Percentiles rank a stretch among this genome's conserved stretches.
Evolutionary conservation across 805 yeast species (phyloP).

Genomic region (Saturnispora diversa): DNA sequence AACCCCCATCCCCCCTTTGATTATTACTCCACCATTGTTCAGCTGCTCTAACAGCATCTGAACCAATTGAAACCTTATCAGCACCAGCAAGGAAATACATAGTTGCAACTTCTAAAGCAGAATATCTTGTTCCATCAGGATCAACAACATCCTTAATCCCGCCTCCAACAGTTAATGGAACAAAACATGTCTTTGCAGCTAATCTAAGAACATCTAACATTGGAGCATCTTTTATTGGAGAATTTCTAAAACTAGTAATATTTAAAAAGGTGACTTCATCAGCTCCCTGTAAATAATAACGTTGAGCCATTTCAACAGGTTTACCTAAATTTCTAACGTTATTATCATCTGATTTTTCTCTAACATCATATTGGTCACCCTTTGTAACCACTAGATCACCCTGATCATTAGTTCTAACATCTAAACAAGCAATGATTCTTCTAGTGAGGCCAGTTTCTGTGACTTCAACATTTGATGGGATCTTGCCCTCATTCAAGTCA

Average conservation of each 20-base stretch:
- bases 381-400: slow-evolving; percentile 97
- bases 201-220: slow-evolving; percentile 81
- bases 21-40: slow-evolving; percentile 64
- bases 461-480: slow-evolving; percentile 17
- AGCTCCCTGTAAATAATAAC: slow-evolving; percentile 89
- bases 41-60: slow-evolving; percentile 92
- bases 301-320: slow-evolving; percentile 89
- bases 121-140: slow-evolving; percentile 67
- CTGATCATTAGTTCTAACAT: slow-evolving; percentile 88
- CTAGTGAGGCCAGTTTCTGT: slow-evolving; percentile 61
- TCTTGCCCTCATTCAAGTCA: background rate
- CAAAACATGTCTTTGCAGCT: slow-evolving; percentile 88
- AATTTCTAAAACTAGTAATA: slow-evolving; percentile 91
- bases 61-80: slow-evolving; percentile 95
- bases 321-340: slow-evolving; percentile 90
- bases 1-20: slow-evolving; percentile 52
- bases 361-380: slow-evolving; percentile 97
- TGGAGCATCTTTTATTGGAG: slow-evolving; percentile 88
- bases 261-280: slow-evolving; percentile 94
- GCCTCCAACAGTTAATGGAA: slow-evolving; percentile 97
- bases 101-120: slow-evolving; percentile 88
- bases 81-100: slow-evolving; percentile 95
- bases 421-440: slow-evolving; percentile 92
- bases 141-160: slow-evolving; percentile 90
- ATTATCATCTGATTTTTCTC: slow-evolving; percentile 54